Percentiles rank a stretch among this genome's conserved stretches.
phyloP scores from a whole-genome alignment of 768 basidiomycete genomes.

The Scleroderma citrinum region DNA sequence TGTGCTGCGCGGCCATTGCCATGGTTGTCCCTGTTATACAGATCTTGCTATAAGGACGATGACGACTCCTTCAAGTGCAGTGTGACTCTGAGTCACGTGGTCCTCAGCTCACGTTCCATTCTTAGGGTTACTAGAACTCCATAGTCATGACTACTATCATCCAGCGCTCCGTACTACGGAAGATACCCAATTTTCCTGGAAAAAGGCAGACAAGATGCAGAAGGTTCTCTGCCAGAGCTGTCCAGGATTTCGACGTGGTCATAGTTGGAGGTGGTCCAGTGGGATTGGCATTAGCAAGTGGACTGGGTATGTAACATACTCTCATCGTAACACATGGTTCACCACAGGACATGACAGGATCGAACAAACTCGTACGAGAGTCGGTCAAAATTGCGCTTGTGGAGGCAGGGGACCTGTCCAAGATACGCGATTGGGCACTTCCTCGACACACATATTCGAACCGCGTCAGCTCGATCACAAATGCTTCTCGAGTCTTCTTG shows the following conservation, averaged over 20 bases:
- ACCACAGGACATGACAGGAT: conserved; percentile 35
- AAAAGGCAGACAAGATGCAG: conserved; percentile 6
- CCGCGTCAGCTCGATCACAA: conserved; percentile 82
- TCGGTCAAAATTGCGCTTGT: conserved; percentile 65
- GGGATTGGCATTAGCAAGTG: conserved; percentile 84
- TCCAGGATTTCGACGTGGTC: conserved; percentile 73
- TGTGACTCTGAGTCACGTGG: too few species aligned
- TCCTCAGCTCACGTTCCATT: too few species aligned
- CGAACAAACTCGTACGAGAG: conserved; percentile 43
- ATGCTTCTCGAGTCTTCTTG: conserved; percentile 61
- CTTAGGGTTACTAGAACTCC: too few species aligned
- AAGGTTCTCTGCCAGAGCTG: conserved; percentile 13
- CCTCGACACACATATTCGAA: conserved; percentile 60
- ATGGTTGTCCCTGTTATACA: conserved; percentile 5
- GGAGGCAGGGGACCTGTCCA: conserved; percentile 74
- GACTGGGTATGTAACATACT: conserved; percentile 54
- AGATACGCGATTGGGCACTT: conserved; percentile 61
- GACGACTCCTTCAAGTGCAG: too few species aligned
- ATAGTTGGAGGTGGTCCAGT: conserved; percentile 94
- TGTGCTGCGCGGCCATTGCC: conserved; percentile 43
- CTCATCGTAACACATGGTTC: neutral
- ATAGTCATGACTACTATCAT: too few species aligned
- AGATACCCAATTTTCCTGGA: conserved; percentile 3
- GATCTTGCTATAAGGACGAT: too few species aligned
- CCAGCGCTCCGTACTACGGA: neutral